Evolutionary conservation across 805 yeast genomes (phyloP).

Genomic region (Diddensiella caesifluorescens): DNA sequence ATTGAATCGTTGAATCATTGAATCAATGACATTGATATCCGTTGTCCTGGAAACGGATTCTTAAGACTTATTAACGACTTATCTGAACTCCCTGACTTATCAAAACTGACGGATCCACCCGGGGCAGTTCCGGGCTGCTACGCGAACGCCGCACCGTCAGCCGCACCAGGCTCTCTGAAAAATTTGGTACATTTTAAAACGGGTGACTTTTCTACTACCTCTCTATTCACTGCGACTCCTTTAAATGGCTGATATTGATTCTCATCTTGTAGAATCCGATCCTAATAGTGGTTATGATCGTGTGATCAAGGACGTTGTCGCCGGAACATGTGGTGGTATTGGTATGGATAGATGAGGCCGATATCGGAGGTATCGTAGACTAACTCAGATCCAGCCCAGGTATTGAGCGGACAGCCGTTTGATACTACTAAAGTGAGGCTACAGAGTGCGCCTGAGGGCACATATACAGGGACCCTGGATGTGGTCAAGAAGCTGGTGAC

Average conservation of each 20-base stretch:
- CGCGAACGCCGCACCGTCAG: too few relatives aligned
- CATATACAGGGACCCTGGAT: constrained; percentile 66
- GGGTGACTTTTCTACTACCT: too few relatives aligned
- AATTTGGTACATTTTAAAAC: too few relatives aligned
- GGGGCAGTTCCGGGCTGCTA: too few relatives aligned
- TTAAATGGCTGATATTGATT: constrained; percentile 24
- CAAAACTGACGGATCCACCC: too few relatives aligned
- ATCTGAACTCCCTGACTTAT: too few relatives aligned
- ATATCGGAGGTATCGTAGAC: not conserved
- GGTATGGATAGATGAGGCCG: constrained; percentile 22
- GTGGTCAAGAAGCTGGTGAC: constrained; percentile 65
- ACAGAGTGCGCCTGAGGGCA: constrained; percentile 79
- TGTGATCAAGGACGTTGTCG: constrained; percentile 71
- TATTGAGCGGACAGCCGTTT: constrained; percentile 91
- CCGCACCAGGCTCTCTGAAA: too few relatives aligned
- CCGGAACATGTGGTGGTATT: constrained; percentile 93
- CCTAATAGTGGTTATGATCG: constrained; percentile 27
- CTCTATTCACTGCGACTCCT: too few relatives aligned
- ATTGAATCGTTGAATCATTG: too few relatives aligned
- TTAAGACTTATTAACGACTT: too few relatives aligned
- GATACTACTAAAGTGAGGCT: constrained; percentile 91
- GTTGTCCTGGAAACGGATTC: too few relatives aligned
- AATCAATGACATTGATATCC: too few relatives aligned
- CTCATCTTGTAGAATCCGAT: constrained; percentile 24
- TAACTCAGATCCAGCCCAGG: constrained; percentile 81